Conservation (phyloP, 805 yeast genomes). For the Candida pini region DNA sequence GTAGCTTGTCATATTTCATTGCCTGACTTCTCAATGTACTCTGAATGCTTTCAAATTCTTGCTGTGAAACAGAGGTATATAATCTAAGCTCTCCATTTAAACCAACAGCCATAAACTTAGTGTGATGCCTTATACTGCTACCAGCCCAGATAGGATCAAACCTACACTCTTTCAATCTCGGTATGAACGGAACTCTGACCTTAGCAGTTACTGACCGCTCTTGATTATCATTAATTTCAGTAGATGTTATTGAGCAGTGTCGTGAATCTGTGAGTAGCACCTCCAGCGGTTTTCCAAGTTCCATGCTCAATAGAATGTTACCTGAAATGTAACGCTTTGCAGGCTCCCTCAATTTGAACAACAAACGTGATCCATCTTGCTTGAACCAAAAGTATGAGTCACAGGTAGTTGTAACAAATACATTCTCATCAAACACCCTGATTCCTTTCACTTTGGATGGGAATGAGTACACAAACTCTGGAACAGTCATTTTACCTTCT, state of each 20-base stretch:
- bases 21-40: conserved; percentile 1
- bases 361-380: no score
- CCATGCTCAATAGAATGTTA: no score
- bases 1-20: no score
- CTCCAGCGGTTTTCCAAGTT: no score
- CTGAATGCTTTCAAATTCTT: conserved; percentile 5
- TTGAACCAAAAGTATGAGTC: conserved; percentile 21
- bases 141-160: conserved; percentile 30
- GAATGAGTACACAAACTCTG: conserved; percentile 7
- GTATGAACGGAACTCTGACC: conserved; percentile 26
- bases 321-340: no score
- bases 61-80: conserved; percentile 10
- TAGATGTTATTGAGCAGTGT: no score
- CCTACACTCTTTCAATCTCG: conserved; percentile 25
- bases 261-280: no score
- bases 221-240: conserved; percentile 1
- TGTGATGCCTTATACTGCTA: conserved; percentile 1
- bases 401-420: conserved; percentile 25
- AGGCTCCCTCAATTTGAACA: no score
- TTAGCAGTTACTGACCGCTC: conserved; percentile 5
- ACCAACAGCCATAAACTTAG: conserved; percentile 28
- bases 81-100: conserved; percentile 33
- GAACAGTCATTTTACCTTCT: conserved; percentile 19
- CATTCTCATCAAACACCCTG: conserved; percentile 14
- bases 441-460: conserved; percentile 19